Base-by-base conservation (phyloP, 805 yeast species). In the Cyberlindnera xishuangbannaensis region DNA sequence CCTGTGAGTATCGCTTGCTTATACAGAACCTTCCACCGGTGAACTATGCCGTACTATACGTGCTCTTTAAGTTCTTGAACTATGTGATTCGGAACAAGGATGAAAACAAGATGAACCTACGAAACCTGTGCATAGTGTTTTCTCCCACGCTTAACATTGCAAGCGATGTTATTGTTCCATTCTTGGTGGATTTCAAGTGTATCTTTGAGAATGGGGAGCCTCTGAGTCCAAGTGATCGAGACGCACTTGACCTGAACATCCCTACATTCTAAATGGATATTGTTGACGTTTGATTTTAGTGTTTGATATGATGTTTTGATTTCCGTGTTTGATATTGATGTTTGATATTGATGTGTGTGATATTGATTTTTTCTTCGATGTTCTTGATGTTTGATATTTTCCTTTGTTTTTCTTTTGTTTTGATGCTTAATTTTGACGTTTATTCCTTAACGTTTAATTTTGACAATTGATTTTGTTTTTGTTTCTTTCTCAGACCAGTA, bases 141-240 rank as follows among this genome's bases (percentile, higher is more conserved):
- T 82, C 85, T 5, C 92, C 94, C 3, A 83, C 95, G 1, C 63
- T 83, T 44, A 78, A 78, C 42, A 63, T 84, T 29, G 74, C 88
- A 1, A 65, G 77, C 12, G 76, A 72, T 33, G 65, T 81, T 9
- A 61, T 83, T 27, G 67, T 69, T 25, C 68, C 74, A 11, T 69
- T 82, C 33, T 64, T 83, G 36, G 71, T 69, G 27, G 84, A 83
- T 49, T 79, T 70, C 51, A 68, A 62, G 16, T 71, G 74, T 46
- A 67, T 83, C 8, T 83, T 81, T 50, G 77, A 75, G 33, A 63
- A 64, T 19, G 71, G 68, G 4, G 56, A 53, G 6, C 74, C 79
- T 1, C 40, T 57, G 4, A 42, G 51, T 21, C 50, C 66, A 39
- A 50, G 47, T 8, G 57, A 62, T 23, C 57, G 80, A 43, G 78